A percentile compares a stretch with the other conserved stretches of the same genome.
Conservation (phyloP, 2,329 filamentous ascomycete species). For the Berkeleyomyces basicola region DNA sequence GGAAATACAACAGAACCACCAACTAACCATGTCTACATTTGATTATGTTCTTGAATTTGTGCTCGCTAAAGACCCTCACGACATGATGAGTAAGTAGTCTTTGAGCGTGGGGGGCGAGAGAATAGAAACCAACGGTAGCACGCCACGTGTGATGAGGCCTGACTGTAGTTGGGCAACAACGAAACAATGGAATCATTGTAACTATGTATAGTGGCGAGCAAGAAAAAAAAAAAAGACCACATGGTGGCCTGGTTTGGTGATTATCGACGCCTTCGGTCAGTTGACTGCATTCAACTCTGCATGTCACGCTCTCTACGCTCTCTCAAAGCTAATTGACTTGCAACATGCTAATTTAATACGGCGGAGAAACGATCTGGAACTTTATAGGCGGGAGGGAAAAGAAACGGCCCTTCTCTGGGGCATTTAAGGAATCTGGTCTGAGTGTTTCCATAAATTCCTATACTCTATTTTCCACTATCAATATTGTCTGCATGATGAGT, state of each 20-base stretch:
- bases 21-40: too few relatives aligned
- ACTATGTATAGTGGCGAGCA: background rate
- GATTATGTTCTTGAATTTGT: too few relatives aligned
- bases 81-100: too few relatives aligned
- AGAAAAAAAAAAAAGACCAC: background rate
- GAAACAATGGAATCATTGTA: background rate
- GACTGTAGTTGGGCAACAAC: background rate
- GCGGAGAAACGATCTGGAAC: background rate
- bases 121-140: background rate
- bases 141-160: background rate
- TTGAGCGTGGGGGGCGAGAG: background rate
- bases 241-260: background rate
- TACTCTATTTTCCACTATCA: background rate
- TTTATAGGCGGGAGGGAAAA: background rate
- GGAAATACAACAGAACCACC: too few relatives aligned
- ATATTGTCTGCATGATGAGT: background rate
- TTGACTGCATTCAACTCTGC: too few relatives aligned
- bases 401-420: conserved; percentile 6
- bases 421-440: background rate
- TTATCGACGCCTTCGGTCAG: too few relatives aligned
- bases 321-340: too few relatives aligned
- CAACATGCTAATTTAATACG: background rate
- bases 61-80: too few relatives aligned
- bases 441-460: background rate
- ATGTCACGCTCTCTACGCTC: too few relatives aligned